Percentiles rank a stretch among this genome's conserved stretches.
Conservation (phyloP, 2,329 filamentous ascomycete genomes). For the Fusarium luffae region DNA sequence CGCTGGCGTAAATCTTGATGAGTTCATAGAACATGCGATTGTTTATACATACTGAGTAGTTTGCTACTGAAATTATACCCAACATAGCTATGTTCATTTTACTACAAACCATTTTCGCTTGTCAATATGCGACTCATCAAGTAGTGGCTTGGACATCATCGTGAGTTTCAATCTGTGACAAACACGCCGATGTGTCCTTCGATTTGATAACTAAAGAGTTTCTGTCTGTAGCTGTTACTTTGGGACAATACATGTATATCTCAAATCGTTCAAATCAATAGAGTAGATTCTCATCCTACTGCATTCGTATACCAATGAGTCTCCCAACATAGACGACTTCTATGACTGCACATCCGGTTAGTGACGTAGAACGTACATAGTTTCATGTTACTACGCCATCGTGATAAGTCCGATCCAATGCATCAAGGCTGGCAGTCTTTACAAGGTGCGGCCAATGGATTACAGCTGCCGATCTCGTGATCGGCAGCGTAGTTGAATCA, state of each 20-base stretch:
- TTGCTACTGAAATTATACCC: conserved; percentile 42
- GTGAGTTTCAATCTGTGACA: neutral
- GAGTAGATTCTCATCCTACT: neutral
- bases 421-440: conserved; percentile 9
- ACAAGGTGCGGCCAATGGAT: conserved; percentile 13
- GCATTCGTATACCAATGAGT: neutral
- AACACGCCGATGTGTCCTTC: neutral
- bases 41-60: conserved; percentile 20
- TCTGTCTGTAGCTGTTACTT: neutral
- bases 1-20: conserved; percentile 18
- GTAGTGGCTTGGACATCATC: neutral
- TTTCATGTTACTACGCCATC: neutral
- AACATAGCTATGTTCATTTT: conserved; percentile 31
- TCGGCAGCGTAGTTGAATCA: conserved; percentile 17
- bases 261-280: neutral
- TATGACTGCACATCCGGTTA: neutral
- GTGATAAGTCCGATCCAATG: conserved; percentile 6
- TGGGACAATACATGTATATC: no score
- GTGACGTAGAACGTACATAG: conserved; percentile 6
- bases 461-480: conserved; percentile 30
- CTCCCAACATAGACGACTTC: no score
- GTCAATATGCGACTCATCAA: neutral
- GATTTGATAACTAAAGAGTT: neutral
- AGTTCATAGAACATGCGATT: conserved; percentile 27
- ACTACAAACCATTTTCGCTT: neutral